Evolutionary conservation across 805 yeast species (phyloP).

Genomic region (Kuraishia piskuri): DNA sequence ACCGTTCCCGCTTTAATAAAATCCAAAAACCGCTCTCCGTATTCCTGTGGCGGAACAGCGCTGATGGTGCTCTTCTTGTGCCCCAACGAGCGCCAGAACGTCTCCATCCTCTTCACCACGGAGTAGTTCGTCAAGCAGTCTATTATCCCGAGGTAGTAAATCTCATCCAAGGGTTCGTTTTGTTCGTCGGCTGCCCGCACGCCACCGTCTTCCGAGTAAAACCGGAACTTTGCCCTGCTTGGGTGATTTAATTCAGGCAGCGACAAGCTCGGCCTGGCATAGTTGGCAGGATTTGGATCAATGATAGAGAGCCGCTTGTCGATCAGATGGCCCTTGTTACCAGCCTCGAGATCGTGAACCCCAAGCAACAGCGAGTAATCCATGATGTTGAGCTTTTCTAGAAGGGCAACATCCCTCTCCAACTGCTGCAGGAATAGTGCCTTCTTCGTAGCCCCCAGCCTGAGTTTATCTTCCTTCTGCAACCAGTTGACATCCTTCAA

Average conservation of each 20-base stretch:
- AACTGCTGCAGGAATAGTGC: slow-evolving; percentile 59
- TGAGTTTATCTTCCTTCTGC: slow-evolving; percentile 51
- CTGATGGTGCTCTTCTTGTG: slow-evolving; percentile 67
- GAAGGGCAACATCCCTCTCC: slow-evolving; percentile 61
- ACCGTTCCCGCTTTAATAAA: slow-evolving; percentile 38
- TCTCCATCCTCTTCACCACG: slow-evolving; percentile 68
- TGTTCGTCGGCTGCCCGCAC: slow-evolving; percentile 60
- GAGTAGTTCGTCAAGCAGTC: slow-evolving; percentile 86
- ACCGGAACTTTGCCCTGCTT: slow-evolving; percentile 17
- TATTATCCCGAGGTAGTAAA: slow-evolving; percentile 88
- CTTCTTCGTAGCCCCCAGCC: slow-evolving; percentile 67
- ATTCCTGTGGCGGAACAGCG: slow-evolving; percentile 85
- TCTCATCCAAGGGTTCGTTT: slow-evolving; percentile 51
- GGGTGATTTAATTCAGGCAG: slow-evolving; percentile 11
- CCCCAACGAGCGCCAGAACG: slow-evolving; percentile 70
- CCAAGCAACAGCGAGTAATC: slow-evolving; percentile 91
- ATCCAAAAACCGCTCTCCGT: slow-evolving; percentile 75
- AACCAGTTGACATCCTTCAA: slow-evolving; percentile 88
- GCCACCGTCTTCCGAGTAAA: slow-evolving; percentile 78
- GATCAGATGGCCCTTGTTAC: slow-evolving; percentile 13
- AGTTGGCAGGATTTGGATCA: not conserved
- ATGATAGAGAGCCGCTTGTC: not conserved
- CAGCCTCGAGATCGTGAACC: slow-evolving; percentile 64
- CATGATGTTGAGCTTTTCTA: slow-evolving; percentile 80
- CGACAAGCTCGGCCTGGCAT: not conserved